These are phyloP conservation scores for Dioscorea alata DNA, from an alignment of 106 monocot genomes.

Conservation along the genomic window DNA sequence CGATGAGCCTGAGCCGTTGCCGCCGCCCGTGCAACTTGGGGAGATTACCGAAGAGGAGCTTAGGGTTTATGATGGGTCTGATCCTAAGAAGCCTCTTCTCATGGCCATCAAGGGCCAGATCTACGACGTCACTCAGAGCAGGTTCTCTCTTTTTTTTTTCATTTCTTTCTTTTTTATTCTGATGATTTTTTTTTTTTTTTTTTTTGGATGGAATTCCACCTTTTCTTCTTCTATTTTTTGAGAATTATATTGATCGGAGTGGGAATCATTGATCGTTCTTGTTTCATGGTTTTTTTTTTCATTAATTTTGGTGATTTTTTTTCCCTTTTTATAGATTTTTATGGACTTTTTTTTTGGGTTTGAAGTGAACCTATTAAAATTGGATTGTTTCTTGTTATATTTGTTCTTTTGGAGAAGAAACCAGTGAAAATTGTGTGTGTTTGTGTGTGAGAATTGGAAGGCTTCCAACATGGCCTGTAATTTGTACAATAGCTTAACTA, in stretches of 20 bases:
- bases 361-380: neutral
- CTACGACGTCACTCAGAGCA: slow-evolving; percentile 67
- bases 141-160: slow-evolving; percentile 13
- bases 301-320: no score
- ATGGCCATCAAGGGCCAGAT: slow-evolving; percentile 77
- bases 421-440: no score
- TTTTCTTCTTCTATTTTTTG: no score
- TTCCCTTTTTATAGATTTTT: no score
- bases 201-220: no score
- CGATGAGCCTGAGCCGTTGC: slow-evolving; percentile 26
- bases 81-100: slow-evolving; percentile 55
- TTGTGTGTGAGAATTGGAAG: no score
- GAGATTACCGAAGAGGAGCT: slow-evolving; percentile 53
- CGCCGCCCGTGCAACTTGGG: slow-evolving; percentile 51
- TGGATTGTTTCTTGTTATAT: neutral
- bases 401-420: neutral
- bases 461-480: no score
- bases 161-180: neutral
- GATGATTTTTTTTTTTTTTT: neutral
- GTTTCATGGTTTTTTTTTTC: no score
- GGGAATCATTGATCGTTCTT: no score
- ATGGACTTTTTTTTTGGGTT: no score
- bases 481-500: no score
- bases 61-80: slow-evolving; percentile 48
- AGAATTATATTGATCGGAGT: no score